These are phyloP conservation scores for Pontederia paniculata DNA, from an alignment of 176 grass and related monocot species.

Conservation along the genomic window DNA sequence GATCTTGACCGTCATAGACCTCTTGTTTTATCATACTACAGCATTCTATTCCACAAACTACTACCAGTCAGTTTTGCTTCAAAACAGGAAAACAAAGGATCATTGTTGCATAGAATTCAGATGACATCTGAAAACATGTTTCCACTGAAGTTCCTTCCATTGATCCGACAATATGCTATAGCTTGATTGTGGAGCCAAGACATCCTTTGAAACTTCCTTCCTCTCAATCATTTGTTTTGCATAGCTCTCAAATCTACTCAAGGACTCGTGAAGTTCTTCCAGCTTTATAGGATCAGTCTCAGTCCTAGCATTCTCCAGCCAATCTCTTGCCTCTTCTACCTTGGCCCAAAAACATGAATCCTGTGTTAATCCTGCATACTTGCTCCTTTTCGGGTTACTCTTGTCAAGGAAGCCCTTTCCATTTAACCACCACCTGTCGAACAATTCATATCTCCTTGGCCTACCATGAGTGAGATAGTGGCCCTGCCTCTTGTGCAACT, in stretches of 20 bases:
- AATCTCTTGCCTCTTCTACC: constrained; percentile 64
- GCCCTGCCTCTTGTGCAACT: constrained; percentile 40
- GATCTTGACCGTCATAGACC: too few relatives aligned
- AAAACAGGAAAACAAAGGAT: too few relatives aligned
- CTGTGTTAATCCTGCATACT: constrained; percentile 80
- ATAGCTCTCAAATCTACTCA: constrained; percentile 56
- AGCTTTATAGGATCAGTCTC: constrained; percentile 23
- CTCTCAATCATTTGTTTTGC: constrained; percentile 41
- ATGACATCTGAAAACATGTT: constrained; percentile 11
- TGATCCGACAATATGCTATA: constrained; percentile 61
- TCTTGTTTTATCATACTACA: too few relatives aligned
- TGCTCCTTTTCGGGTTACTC: constrained; percentile 36
- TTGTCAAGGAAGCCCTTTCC: background rate
- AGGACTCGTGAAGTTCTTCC: constrained; percentile 22
- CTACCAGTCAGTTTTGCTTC: too few relatives aligned
- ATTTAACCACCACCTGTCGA: constrained; percentile 81
- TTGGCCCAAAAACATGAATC: constrained; percentile 95
- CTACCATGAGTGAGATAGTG: constrained; percentile 73
- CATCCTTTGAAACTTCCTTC: constrained; percentile 77
- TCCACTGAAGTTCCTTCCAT: constrained; percentile 58
- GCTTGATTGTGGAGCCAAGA: constrained; percentile 78
- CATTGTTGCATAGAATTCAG: background rate
- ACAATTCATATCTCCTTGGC: constrained; percentile 62
- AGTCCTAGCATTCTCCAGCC: constrained; percentile 18
- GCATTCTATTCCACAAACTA: too few relatives aligned